Evolutionary conservation across 306 rosid species (phyloP), one percentile per base, ranked within the genome.

Genomic region (Vigna reflexopilosa): DNA sequence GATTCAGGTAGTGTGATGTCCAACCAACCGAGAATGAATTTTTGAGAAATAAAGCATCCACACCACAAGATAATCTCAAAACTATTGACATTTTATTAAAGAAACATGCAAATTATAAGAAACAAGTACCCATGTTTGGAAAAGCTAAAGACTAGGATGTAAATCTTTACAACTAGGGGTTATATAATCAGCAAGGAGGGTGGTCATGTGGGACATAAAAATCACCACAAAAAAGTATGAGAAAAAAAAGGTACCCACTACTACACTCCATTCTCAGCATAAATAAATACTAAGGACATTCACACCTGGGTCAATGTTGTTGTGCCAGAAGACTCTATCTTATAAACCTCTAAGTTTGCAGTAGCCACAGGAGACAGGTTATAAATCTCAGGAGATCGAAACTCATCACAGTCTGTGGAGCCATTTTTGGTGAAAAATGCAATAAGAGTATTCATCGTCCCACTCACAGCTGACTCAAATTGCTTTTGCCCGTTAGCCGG

Each of bases 391-490:
- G 13, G 76, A 77, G 48, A 64, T 50, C 83, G 84, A 80, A 87
- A 89, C 78, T 81, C 80, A 62, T 92, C 96, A 14, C 87, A 84
- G 38, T 89, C 87, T 20, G 83, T 86, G 17, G 92, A 86, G 62
- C 97, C 96, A 65, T 86, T 93, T 83, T 77, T 84, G 50, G 87
- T 67, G 90, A 93, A 93, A 73, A 79, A 70, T 32, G 90, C 89
- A 70, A 89, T 28, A 0, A 93, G 93, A 10, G 85, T 61, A 51
- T 76, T 86, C 85, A 90, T 93, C 91, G 90, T 83, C 70, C 80
- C 78, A 58, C 74, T 51, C 78, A 93, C 85, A 81, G 83, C 75
- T 19, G 81, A 13, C 82, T 75, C 87, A 66, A 93, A 93, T 22
- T 83, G 84, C 30, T 16, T 74, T 20, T 86, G 77, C 45, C 5